Evolutionary conservation across 2,329 filamentous ascomycete species (phyloP).

Genomic region (Colletotrichum sp.): DNA sequence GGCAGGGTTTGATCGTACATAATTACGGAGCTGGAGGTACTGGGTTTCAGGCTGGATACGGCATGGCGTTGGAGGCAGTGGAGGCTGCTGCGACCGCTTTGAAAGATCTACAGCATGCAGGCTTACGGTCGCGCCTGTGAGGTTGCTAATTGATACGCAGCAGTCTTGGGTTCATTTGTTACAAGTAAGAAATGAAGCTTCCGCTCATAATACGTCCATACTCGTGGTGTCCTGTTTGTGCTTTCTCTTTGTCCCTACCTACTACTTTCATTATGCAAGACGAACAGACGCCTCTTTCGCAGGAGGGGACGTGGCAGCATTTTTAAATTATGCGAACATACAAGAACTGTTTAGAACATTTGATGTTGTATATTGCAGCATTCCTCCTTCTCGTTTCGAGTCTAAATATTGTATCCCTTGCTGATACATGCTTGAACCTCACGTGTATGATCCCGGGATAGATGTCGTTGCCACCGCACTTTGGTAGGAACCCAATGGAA

Average conservation of each 20-base stretch:
- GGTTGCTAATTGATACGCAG: background rate
- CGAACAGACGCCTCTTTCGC: background rate
- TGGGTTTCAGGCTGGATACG: slow-evolving; percentile 48
- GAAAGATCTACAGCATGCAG: background rate
- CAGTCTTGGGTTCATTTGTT: background rate
- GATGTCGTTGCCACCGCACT: background rate
- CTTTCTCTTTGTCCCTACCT: background rate
- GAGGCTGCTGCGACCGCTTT: slow-evolving; percentile 31
- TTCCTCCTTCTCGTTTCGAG: background rate
- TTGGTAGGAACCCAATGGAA: background rate
- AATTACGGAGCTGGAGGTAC: slow-evolving; percentile 52
- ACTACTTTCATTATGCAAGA: background rate
- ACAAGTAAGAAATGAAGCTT: background rate
- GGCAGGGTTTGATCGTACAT: slow-evolving; percentile 36
- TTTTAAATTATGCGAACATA: background rate
- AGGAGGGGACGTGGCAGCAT: background rate
- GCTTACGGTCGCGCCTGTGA: background rate
- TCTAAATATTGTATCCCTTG: background rate
- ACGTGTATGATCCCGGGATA: background rate
- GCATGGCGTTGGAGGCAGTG: slow-evolving; percentile 43
- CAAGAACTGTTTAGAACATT: background rate
- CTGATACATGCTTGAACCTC: background rate
- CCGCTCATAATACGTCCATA: background rate
- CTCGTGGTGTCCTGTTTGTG: background rate
- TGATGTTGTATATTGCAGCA: background rate